Conservation (phyloP, 192 early-diverging fungal genomes). For the Podila epigama region DNA sequence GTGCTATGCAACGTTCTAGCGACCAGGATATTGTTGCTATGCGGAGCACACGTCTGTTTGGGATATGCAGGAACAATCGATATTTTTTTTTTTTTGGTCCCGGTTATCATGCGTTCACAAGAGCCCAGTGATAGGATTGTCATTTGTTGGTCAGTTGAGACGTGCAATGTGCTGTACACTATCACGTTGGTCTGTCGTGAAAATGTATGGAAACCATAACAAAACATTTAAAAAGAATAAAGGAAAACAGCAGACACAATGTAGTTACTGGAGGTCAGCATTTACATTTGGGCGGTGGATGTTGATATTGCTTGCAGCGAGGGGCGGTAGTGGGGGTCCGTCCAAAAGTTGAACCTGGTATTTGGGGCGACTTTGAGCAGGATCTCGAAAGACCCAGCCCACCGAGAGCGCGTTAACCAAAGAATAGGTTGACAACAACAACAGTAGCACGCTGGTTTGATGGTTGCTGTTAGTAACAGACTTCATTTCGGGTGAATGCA, state of each 20-base stretch:
- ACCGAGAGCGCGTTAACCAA: background rate
- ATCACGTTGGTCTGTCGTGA: too few relatives aligned
- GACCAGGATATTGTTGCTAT: background rate
- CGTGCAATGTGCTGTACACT: background rate
- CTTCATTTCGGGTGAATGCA: too few relatives aligned
- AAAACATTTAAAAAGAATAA: background rate
- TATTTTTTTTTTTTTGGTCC: background rate
- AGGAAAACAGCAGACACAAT: background rate
- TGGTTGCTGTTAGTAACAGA: too few relatives aligned
- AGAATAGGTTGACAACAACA: background rate
- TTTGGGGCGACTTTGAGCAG: background rate
- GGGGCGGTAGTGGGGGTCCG: background rate
- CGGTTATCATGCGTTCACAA: too few relatives aligned
- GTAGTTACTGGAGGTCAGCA: too few relatives aligned
- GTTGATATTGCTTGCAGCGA: background rate
- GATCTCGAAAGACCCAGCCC: background rate
- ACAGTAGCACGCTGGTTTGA: too few relatives aligned
- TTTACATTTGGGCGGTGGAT: background rate
- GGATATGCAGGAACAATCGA: background rate
- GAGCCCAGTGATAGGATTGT: background rate
- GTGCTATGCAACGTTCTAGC: background rate
- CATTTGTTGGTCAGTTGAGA: background rate
- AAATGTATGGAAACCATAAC: too few relatives aligned
- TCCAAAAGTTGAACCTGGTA: background rate
- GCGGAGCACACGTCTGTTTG: background rate